Evolutionary conservation across 1,139 yeast species (phyloP), one percentile per base, ranked within the genome.

Genomic region (Suzukiozyma palmioleophila): DNA sequence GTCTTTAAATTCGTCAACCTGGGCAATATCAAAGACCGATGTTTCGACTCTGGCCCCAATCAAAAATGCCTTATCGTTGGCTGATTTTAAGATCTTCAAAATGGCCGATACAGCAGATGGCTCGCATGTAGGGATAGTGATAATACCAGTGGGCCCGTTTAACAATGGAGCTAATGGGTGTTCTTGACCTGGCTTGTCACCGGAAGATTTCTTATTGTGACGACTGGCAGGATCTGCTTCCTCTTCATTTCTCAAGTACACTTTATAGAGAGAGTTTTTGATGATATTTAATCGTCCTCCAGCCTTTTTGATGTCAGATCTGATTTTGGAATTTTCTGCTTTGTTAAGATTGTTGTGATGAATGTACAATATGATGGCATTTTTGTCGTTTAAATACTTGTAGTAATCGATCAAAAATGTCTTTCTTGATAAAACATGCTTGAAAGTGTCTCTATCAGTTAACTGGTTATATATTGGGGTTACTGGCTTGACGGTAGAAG

Each of bases 81-180:
- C 77, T 32, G 67, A 57, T 50, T 79, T 83, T 41, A 89, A 59
- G 31, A 79, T 59, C 54, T 77, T 83, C 51, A 85, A 63, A 8
- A 86, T 77, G 40, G 69, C 68, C 31, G 77, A 75, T 9, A 89
- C 88, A 22, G 67, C 66, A 14, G 64, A 54, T n/a, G 97, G 96
- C 48, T 87, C 83, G 38, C 85, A 69, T 44, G 75, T 77, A 32
- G 79, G 77, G 45, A 88, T 73, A 16, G 84, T 61, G 40, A 90
- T 79, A n/a, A 86, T 73, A 2, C 92, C 95, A 1, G 96, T 83
- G 24, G 97, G 96, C 5, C 97, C 97, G 46, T 67, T 68, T 43
- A 90, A 73, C 45, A 89, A 69, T 16, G 83, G 80, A 29, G 74
- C 59, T 49, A 90, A 64, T 9, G 95, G 95, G 57, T 87, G 95